phyloP scores from a whole-genome alignment of 1,139 yeast species.

The Suhomyces wounanorum region DNA sequence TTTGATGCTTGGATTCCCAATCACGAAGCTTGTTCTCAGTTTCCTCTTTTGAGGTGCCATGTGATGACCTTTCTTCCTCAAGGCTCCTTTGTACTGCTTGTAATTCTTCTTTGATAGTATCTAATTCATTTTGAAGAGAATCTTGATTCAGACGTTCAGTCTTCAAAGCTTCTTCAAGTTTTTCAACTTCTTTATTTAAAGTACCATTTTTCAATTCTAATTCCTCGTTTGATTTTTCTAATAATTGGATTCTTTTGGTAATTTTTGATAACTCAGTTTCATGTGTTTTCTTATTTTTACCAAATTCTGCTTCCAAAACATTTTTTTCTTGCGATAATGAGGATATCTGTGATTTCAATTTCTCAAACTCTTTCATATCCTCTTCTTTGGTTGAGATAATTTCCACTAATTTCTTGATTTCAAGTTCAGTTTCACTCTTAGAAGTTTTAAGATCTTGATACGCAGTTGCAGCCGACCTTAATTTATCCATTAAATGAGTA shows the following conservation, averaged over 20 bases:
- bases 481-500: conserved; percentile 43
- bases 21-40: neutral
- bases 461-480: conserved; percentile 49
- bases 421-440: conserved; percentile 19
- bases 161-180: conserved; percentile 6
- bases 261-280: neutral
- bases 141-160: neutral
- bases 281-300: neutral
- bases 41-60: neutral
- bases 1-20: neutral
- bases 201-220: conserved; percentile 8
- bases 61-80: neutral
- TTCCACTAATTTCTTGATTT: conserved; percentile 10
- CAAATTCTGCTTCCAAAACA: neutral
- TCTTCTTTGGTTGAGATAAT: conserved; percentile 18
- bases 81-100: neutral
- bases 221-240: conserved; percentile 6
- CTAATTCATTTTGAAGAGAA: conserved; percentile 20
- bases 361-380: conserved; percentile 6
- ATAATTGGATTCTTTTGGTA: neutral
- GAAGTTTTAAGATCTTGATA: conserved; percentile 41
- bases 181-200: conserved; percentile 19
- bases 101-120: conserved; percentile 7
- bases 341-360: conserved; percentile 7
- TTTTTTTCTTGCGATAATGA: conserved; percentile 14